Percentiles rank a stretch among this genome's conserved stretches.
Conservation (phyloP, 805 yeast species). For the Schizosaccharomyces pombe region DNA sequence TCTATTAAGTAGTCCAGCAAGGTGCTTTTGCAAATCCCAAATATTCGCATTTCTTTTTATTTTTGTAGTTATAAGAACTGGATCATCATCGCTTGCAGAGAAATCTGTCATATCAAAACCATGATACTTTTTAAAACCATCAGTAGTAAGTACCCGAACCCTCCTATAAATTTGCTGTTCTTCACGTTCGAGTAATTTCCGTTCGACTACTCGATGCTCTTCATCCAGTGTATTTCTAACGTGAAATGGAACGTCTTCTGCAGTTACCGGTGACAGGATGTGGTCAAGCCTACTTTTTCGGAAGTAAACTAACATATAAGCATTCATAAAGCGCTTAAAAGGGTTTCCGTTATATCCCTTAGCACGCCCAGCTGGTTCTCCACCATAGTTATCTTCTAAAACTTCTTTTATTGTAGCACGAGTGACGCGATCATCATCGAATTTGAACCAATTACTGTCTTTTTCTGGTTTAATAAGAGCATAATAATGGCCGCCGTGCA, state of each 20-base stretch:
- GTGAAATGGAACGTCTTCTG: conserved; percentile 40
- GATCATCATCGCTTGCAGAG: conserved; percentile 11
- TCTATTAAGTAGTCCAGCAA: conserved; percentile 24
- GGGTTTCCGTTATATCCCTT: conserved; percentile 48
- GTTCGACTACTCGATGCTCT: conserved; percentile 36
- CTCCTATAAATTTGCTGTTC: conserved; percentile 46
- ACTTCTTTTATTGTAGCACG: conserved; percentile 65
- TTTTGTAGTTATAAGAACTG: conserved; percentile 18
- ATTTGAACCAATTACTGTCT: conserved; percentile 57
- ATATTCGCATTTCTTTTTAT: conserved; percentile 35
- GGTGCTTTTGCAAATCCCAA: conserved; percentile 25
- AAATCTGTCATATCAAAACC: conserved; percentile 44
- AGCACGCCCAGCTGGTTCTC: conserved; percentile 22
- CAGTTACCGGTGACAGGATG: conserved; percentile 34
- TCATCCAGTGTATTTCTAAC: conserved; percentile 39
- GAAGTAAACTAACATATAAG: conserved; percentile 88
- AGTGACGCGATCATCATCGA: conserved; percentile 90
- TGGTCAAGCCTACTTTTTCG: conserved; percentile 34
- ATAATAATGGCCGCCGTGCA: conserved; percentile 89
- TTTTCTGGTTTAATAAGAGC: conserved; percentile 69
- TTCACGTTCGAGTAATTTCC: conserved; percentile 33
- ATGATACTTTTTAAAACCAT: conserved; percentile 32
- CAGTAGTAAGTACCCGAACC: conserved; percentile 31
- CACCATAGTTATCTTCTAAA: conserved; percentile 80
- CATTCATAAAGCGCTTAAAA: conserved; percentile 68